Evolutionary conservation across 208 protist species (phyloP).

Genomic region (Leishmania tropica): DNA sequence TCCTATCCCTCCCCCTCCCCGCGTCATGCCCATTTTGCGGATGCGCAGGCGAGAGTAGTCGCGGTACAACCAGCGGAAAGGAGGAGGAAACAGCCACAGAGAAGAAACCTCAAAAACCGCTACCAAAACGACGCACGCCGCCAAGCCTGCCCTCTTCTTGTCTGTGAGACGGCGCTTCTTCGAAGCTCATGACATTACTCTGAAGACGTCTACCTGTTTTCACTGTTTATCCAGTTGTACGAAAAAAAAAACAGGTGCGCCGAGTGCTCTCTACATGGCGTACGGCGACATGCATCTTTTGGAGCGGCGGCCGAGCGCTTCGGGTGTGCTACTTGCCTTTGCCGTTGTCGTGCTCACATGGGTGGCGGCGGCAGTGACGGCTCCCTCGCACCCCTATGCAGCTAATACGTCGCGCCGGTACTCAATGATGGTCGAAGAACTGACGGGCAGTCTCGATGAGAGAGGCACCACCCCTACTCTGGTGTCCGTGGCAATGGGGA

Average conservation of each 20-base stretch:
- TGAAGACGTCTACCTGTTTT: not conserved
- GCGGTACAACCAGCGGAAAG: not conserved
- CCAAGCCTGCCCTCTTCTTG: not conserved
- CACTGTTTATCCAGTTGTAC: not conserved
- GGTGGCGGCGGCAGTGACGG: not conserved
- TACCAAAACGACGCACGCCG: not conserved
- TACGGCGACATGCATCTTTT: not conserved
- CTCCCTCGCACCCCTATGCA: not conserved
- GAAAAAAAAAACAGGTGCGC: not conserved
- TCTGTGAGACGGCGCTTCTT: not conserved
- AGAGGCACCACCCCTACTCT: slow-evolving; percentile 35
- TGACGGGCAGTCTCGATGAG: slow-evolving; percentile 45
- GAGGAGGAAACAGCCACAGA: too few relatives aligned
- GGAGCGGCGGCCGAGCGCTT: not conserved
- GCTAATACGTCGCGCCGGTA: slow-evolving; percentile 38
- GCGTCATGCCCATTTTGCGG: not conserved
- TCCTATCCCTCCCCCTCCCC: not conserved
- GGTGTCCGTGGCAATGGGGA: slow-evolving; percentile 56
- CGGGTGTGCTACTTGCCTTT: not conserved
- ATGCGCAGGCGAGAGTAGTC: not conserved
- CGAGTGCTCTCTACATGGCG: not conserved
- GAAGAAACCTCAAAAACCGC: not conserved
- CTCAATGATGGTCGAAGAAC: slow-evolving; percentile 53
- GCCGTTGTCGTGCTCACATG: slow-evolving; percentile 1
- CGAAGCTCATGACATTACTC: not conserved